phyloP scores from a whole-genome alignment of 345 rosid genomes.

The Eucalyptus viminalis region DNA sequence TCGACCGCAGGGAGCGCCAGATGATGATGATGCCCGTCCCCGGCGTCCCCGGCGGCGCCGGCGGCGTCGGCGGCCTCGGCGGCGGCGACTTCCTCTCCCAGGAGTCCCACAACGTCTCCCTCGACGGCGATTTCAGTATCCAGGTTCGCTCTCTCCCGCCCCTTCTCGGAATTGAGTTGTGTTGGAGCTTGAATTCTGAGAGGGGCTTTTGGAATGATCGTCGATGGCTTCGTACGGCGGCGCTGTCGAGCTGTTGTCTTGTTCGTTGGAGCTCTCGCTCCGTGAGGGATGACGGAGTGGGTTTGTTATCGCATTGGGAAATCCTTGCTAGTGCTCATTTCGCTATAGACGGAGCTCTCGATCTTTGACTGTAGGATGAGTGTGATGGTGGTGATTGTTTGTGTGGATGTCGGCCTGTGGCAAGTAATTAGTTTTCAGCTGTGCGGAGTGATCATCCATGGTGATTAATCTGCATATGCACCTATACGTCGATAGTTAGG shows the following conservation, averaged over 20 bases:
- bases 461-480: background rate
- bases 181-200: background rate
- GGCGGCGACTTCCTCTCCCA: constrained; percentile 67
- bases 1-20: constrained; percentile 61
- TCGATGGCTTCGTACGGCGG: background rate
- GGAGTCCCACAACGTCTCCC: constrained; percentile 92
- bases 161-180: background rate
- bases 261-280: background rate
- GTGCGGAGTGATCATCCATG: background rate
- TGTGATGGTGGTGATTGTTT: background rate
- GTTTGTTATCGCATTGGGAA: background rate
- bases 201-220: background rate
- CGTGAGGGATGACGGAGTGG: background rate
- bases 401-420: background rate
- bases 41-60: background rate
- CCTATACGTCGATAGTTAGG: background rate
- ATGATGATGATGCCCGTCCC: background rate
- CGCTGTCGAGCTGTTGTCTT: background rate
- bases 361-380: background rate
- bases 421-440: background rate
- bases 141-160: constrained; percentile 31
- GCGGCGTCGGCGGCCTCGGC: background rate
- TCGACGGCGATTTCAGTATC: constrained; percentile 92
- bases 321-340: background rate
- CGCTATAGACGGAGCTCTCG: background rate